Percentiles rank a stretch among this genome's conserved stretches.
Evolutionary conservation across 2,329 filamentous ascomycete genomes (phyloP).

Genomic region (Alternaria sp.): DNA sequence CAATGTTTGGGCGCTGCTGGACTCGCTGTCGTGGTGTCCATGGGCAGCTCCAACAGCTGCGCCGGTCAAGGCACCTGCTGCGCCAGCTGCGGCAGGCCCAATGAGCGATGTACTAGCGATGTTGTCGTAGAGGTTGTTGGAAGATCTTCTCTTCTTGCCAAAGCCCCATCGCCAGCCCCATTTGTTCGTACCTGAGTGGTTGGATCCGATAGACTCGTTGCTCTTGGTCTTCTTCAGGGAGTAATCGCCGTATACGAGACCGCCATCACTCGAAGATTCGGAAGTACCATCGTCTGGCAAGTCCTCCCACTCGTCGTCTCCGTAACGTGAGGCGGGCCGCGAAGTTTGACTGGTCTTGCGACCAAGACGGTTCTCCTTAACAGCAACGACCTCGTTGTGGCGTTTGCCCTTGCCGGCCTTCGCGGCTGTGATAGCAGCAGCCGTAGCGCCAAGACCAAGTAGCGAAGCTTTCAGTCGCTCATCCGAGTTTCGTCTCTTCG

Average conservation of each 20-base stretch:
- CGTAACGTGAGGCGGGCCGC: conserved; percentile 39
- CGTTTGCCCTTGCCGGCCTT: conserved; percentile 42
- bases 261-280: conserved; percentile 60
- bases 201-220: conserved; percentile 59
- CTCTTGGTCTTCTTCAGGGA: conserved; percentile 51
- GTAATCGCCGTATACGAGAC: conserved; percentile 66
- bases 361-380: conserved; percentile 39
- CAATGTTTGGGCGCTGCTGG: conserved; percentile 58
- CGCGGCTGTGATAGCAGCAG: conserved; percentile 55
- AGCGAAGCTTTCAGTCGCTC: conserved; percentile 56
- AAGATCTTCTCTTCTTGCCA: conserved; percentile 52
- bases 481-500: conserved; percentile 50
- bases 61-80: conserved; percentile 44
- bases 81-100: conserved; percentile 49
- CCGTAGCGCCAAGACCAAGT: conserved; percentile 55
- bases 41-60: conserved; percentile 57
- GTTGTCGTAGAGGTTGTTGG: conserved; percentile 44
- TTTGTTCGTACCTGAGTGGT: conserved; percentile 61
- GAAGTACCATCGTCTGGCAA: conserved; percentile 45
- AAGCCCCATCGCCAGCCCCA: conserved; percentile 68
- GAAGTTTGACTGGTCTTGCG: conserved; percentile 28
- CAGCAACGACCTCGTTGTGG: conserved; percentile 43
- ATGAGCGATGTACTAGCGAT: conserved; percentile 46
- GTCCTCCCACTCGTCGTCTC: conserved; percentile 58
- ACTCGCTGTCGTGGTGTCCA: conserved; percentile 55